phyloP scores from a whole-genome alignment of 805 yeast genomes.

The Nakazawaea molendinolei region DNA sequence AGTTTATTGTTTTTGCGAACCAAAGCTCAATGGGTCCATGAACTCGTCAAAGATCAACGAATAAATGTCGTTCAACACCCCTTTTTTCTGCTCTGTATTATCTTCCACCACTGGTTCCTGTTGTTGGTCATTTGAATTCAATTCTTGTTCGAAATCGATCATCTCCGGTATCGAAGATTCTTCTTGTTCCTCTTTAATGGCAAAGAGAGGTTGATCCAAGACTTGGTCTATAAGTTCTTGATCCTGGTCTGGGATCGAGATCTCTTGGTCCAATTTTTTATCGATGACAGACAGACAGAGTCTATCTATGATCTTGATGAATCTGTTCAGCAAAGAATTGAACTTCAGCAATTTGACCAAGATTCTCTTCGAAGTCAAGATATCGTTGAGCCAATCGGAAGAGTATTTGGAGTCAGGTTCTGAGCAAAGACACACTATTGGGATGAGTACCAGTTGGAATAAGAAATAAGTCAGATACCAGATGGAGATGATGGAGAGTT shows the following conservation, averaged over 20 bases:
- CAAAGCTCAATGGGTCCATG: slow-evolving; percentile 29
- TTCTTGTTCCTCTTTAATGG: slow-evolving; percentile 1
- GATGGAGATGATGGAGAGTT: slow-evolving; percentile 40
- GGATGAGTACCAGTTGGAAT: slow-evolving; percentile 57
- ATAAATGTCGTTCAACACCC: slow-evolving; percentile 34
- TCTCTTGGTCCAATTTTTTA: background rate
- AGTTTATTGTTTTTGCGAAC: slow-evolving; percentile 11
- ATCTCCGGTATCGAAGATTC: too few species aligned
- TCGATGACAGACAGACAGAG: slow-evolving; percentile 19
- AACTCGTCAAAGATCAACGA: slow-evolving; percentile 39
- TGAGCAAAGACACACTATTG: slow-evolving; percentile 46
- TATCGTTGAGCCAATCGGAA: slow-evolving; percentile 35
- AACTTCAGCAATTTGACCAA: slow-evolving; percentile 30
- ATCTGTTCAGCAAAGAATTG: slow-evolving; percentile 39
- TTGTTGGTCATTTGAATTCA: slow-evolving; percentile 6
- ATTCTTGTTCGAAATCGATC: background rate
- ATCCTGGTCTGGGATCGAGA: background rate
- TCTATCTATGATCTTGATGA: slow-evolving; percentile 38
- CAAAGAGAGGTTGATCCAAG: background rate
- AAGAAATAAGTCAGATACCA: slow-evolving; percentile 63
- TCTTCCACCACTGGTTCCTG: slow-evolving; percentile 6
- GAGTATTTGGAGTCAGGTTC: slow-evolving; percentile 37
- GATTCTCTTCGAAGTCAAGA: slow-evolving; percentile 33
- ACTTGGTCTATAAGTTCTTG: too few species aligned
- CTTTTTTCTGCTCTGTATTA: slow-evolving; percentile 13